Evolutionary conservation across 202 grass and related monocot genomes (phyloP).

Genomic region (Brachypodium distachyon): DNA sequence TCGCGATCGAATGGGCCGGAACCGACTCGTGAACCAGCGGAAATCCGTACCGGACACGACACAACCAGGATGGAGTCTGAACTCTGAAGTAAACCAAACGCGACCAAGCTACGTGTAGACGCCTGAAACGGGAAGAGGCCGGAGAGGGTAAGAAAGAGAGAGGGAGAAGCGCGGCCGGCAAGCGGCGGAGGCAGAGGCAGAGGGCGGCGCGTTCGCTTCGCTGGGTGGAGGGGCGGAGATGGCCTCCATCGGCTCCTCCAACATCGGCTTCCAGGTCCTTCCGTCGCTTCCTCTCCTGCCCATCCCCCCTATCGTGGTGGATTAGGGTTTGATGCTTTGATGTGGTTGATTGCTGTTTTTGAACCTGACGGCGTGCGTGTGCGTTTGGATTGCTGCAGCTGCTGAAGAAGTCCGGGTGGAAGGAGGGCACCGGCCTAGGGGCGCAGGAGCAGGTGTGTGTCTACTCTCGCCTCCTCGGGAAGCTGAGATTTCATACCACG

Average conservation of each 20-base stretch:
- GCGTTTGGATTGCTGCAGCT: conserved; percentile 37
- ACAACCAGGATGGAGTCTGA: too few relatives aligned
- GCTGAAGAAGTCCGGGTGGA: conserved; percentile 91
- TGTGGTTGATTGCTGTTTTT: not conserved
- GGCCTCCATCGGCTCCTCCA: conserved; percentile 72
- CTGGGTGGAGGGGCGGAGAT: not conserved
- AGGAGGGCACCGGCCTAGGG: conserved; percentile 87
- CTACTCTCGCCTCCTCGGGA: not conserved
- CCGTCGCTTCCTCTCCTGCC: not conserved
- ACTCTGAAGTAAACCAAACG: not conserved
- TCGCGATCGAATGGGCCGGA: not conserved
- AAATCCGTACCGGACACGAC: not conserved
- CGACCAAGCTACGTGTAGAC: not conserved
- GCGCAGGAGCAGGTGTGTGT: conserved; percentile 69
- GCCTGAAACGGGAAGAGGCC: not conserved
- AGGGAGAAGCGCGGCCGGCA: not conserved
- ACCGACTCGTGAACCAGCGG: not conserved
- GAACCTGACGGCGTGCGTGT: not conserved
- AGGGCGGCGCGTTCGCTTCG: not conserved
- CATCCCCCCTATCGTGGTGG: not conserved
- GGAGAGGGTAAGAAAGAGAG: too few relatives aligned
- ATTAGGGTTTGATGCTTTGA: conserved; percentile 22
- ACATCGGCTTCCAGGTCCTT: conserved; percentile 75
- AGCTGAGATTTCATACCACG: not conserved
- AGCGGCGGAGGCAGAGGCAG: not conserved